Conservation (phyloP, 176 grass and related monocot genomes). For the Rhipidocladum racemiflorum region DNA sequence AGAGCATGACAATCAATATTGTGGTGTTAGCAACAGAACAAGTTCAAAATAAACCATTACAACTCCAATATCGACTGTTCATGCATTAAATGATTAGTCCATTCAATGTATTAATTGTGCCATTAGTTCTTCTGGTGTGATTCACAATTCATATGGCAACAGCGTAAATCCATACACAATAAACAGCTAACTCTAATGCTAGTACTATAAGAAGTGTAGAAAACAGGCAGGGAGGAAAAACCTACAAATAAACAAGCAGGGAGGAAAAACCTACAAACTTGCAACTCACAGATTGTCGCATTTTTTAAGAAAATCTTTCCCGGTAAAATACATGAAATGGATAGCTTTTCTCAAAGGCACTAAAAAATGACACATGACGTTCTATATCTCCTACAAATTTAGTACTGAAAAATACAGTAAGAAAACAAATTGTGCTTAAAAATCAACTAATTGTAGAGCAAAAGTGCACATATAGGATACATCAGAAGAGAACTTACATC, state of each 20-base stretch:
- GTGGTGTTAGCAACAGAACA: neutral
- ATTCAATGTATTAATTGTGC: neutral
- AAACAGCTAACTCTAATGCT: neutral
- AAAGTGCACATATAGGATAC: neutral
- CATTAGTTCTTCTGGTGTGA: neutral
- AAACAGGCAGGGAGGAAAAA: neutral
- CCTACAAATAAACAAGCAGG: neutral
- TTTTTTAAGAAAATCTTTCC: neutral
- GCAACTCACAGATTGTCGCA: neutral
- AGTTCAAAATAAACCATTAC: neutral
- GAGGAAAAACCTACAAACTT: neutral
- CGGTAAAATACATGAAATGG: neutral
- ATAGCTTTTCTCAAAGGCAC: neutral
- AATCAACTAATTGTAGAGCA: neutral
- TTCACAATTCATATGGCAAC: neutral
- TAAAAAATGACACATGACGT: neutral
- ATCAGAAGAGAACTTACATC: constrained; percentile 19
- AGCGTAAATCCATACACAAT: neutral
- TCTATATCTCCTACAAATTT: neutral
- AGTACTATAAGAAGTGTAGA: neutral
- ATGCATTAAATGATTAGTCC: neutral
- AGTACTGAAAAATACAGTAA: neutral
- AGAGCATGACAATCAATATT: neutral
- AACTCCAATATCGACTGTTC: neutral
- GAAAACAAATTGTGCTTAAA: neutral